Evolutionary conservation across 306 rosid genomes (phyloP).

Genomic region (Castanea sativa): DNA sequence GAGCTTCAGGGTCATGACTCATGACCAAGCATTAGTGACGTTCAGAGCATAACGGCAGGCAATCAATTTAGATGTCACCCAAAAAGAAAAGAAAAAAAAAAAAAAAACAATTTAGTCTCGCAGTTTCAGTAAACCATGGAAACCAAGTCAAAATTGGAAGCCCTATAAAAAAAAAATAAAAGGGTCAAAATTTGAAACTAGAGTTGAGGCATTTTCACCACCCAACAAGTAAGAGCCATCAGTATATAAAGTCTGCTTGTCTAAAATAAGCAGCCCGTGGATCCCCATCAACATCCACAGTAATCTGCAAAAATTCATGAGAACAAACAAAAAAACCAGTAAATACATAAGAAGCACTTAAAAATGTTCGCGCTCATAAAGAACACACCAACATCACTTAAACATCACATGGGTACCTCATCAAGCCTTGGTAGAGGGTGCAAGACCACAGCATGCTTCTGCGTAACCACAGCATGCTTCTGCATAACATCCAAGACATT

Average conservation of each 20-base stretch:
- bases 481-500: conserved; percentile 63
- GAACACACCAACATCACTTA: background rate
- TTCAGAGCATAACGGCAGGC: too few relatives aligned
- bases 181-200: background rate
- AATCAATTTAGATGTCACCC: too few relatives aligned
- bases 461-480: conserved; percentile 76
- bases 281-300: conserved; percentile 71
- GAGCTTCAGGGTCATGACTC: too few relatives aligned
- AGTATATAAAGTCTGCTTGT: conserved; percentile 78
- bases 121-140: background rate
- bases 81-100: too few relatives aligned
- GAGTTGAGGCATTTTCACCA: conserved; percentile 47
- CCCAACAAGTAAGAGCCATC: conserved; percentile 84
- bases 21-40: too few relatives aligned
- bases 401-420: conserved; percentile 46
- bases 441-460: conserved; percentile 76
- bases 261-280: conserved; percentile 80
- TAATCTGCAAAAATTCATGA: conserved; percentile 50
- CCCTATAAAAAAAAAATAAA: too few relatives aligned
- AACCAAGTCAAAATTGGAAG: background rate
- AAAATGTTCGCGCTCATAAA: background rate
- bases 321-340: background rate
- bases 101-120: background rate
- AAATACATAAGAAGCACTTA: background rate
- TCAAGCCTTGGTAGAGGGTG: conserved; percentile 97